Base-by-base conservation (phyloP, 805 yeast genomes). In the Suhomyces pyralidae region DNA sequence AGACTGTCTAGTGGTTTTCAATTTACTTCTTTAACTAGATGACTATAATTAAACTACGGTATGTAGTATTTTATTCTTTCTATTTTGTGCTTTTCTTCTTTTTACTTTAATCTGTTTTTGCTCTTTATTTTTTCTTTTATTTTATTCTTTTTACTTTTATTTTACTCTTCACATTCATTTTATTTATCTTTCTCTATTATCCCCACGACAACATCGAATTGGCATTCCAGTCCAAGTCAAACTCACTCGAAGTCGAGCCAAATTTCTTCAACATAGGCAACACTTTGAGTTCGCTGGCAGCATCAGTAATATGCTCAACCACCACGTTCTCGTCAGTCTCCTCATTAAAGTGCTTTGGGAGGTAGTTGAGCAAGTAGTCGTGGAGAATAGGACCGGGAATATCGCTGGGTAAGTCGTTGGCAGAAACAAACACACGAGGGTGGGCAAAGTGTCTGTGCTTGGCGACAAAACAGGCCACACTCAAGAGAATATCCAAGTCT, bases 191-290 rank as follows among this genome's bases (percentile, higher is more conserved):
- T n/a, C n/a, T n/a, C n/a, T n/a, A n/a, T n/a, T n/a, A n/a, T 36
- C 28, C 28, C 28, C 67, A 68, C 10, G 69, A 60, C 62, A 65
- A 60, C 62, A 73, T 59, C n/a, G 75, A 65, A 54, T 59, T 67
- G 14, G 64, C 54, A 3, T 63, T 55, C 79, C 79, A 74, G 57
- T 74, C 77, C 24, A 74, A 50, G 0, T 71, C 75, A 51, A 69
- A 67, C 6, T 64, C 63, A 8, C 57, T 58, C 3, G 58, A 58
- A 10, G 7, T 28, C 17, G 47, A 44, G 1, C 77, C 79, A 51
- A 66, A 74, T 51, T 51, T 58, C 51, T 63, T 64, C 52, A 72
- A 38, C 76, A 71, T 69, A 7, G 79, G 79, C 50, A 71, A 64
- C 10, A 65, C 48, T 1, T 51, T 51, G 20, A 59, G 19, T 26